Base-by-base conservation (phyloP, 805 yeast species). In the Cyberlindnera bimundalis region DNA sequence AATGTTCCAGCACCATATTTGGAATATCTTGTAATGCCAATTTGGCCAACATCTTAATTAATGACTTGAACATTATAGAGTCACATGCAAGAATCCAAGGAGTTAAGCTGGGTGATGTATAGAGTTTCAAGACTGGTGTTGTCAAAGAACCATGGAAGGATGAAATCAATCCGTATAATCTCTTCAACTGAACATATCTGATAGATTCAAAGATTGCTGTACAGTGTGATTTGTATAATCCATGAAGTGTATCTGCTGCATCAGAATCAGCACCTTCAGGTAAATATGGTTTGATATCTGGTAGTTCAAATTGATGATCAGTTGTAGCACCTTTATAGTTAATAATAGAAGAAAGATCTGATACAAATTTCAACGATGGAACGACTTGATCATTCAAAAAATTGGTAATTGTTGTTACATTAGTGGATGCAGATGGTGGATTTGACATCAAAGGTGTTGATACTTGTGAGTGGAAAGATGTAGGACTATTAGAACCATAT, bases 61-160 rank as follows among this genome's bases (percentile, higher is more conserved):
- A 61, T 25, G 69, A 67, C 42, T 59, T 58, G 61, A 81, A 84
- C 62, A 81, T 72, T n/a, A 74, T 65, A 44, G 71, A 53, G 58
- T 88, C 96, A 56, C 88, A 83, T 34, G 73, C 64, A 24, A 69
- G 52, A n/a, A 84, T 70, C 95, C 96, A 87, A 13, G 71, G 71
- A 5, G 68, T 52, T 12, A 79, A 52, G 6, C 64, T 60, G 12
- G 74, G 74, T 10, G 73, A 65, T 6, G 68, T 68, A 54, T 80
- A 74, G 17, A 86, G 62, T 50, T 74, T 74, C 54, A 72, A 74
- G 29, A 80, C 83, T 4, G 84, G 84, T 0, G 78, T 67, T 0
- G 89, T 78, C 39, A 86, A 67, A 1, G 77, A 68, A 13, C 68
- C 69, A 61, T 66, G 73, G 58, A 79, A 84, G 8, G 76, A 65